Evolutionary conservation across 1,139 yeast genomes (phyloP).

Genomic region (Petasospora fabianii): DNA sequence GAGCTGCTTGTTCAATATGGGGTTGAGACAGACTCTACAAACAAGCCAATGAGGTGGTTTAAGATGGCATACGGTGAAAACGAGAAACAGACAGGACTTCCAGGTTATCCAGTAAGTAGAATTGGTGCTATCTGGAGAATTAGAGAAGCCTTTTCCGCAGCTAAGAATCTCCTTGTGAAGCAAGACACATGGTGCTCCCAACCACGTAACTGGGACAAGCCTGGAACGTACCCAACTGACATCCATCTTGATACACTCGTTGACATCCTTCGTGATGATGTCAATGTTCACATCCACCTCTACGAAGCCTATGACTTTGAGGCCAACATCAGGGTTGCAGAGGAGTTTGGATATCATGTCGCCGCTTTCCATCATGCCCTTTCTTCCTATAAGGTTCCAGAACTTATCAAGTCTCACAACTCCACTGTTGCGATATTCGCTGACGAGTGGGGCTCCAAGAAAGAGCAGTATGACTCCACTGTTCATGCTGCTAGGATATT

Average conservation of each 20-base stretch:
- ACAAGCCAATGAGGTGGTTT: constrained; percentile 8
- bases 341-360: constrained; percentile 7
- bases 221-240: constrained; percentile 4
- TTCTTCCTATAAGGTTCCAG: constrained; percentile 8
- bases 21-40: background rate
- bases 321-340: constrained; percentile 6
- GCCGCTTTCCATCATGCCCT: constrained; percentile 8
- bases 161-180: constrained; percentile 1
- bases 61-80: constrained; percentile 11
- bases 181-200: constrained; percentile 6
- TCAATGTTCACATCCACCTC: constrained; percentile 5
- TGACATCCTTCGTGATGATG: constrained; percentile 6
- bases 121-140: constrained; percentile 9
- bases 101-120: constrained; percentile 7
- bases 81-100: constrained; percentile 8
- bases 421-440: constrained; percentile 8
- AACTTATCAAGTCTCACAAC: constrained; percentile 6
- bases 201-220: constrained; percentile 2
- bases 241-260: constrained; percentile 7
- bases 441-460: constrained; percentile 11
- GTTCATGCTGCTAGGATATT: constrained; percentile 5
- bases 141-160: constrained; percentile 6
- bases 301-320: constrained; percentile 11
- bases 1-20: constrained; percentile 9
- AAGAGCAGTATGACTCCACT: constrained; percentile 6